phyloP scores from a whole-genome alignment of 331 rosid species.

The Prunus yedoensis region DNA sequence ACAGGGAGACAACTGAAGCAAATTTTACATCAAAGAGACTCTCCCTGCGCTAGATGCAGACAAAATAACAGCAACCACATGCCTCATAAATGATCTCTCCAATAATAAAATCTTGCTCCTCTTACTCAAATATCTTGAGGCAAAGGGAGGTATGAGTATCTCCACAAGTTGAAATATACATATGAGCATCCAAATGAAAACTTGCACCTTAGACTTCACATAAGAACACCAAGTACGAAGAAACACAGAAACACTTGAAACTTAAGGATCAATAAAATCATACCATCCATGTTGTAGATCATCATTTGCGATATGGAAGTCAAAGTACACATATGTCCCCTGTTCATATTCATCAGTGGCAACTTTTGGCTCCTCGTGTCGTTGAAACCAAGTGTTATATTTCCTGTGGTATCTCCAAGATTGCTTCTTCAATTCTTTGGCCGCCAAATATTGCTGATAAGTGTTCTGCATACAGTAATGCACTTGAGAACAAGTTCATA shows the following conservation, averaged over 20 bases:
- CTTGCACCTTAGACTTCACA: neutral
- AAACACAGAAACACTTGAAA: slow-evolving; percentile 13
- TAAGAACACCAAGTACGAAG: slow-evolving; percentile 4
- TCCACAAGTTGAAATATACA: too few relatives aligned
- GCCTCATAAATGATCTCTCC: too few relatives aligned
- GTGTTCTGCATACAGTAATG: slow-evolving; percentile 60
- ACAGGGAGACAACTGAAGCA: too few relatives aligned
- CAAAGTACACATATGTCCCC: slow-evolving; percentile 94
- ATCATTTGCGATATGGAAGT: slow-evolving; percentile 84
- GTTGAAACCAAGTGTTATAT: slow-evolving; percentile 93
- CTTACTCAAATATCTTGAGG: too few relatives aligned
- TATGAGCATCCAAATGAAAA: neutral
- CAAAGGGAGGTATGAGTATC: too few relatives aligned
- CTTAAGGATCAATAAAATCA: slow-evolving; percentile 17
- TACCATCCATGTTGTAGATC: slow-evolving; percentile 96
- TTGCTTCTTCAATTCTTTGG: slow-evolving; percentile 96
- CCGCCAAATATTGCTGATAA: slow-evolving; percentile 94
- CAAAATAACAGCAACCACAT: too few relatives aligned
- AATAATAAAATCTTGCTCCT: too few relatives aligned
- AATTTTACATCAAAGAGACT: too few relatives aligned
- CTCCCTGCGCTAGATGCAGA: too few relatives aligned
- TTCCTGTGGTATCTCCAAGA: slow-evolving; percentile 99
- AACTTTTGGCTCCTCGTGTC: slow-evolving; percentile 97
- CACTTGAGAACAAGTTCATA: slow-evolving; percentile 21
- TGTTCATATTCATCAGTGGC: slow-evolving; percentile 97